Base-by-base conservation (phyloP, 768 basidiomycete genomes). In the Leccinum ochraceum region DNA sequence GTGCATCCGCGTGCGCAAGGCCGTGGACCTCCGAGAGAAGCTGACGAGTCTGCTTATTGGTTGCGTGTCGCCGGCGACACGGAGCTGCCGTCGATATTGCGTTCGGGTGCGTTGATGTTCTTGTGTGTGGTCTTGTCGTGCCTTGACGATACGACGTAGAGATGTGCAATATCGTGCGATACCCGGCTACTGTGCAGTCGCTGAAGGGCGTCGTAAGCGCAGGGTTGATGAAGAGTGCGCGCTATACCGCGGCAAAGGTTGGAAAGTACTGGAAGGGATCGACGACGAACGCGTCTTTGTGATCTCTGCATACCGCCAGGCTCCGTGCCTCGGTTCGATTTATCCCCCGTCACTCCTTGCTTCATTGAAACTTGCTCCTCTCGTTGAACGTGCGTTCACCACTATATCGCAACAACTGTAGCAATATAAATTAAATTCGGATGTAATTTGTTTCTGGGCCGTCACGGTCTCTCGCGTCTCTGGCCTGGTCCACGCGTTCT, bases 181-280 rank as follows among this genome's bases (percentile, higher is more conserved):
- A 85, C 65, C 94, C 95, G 6, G 92, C 95, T 14, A 85, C 91
- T 1, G 78, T 91, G 9, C 95, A 98, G 77, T 81, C 89, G 5
- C 64, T 92, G 60, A 98, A 97, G 76, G 94, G 95, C 28, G 70
- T 98, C 53, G 83, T 90, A 20, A 94, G 88, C 59, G 90, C 92
- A 9, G 95, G 95, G 4, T 63, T 90, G 10, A 79, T 81, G 53
- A 95, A 94, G 81, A 92, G 91, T 70, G 59, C 87, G 6, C 83
- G 83, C 48, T 98, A 98, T 67, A 78, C 83, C 50, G 64, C 80
- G 26, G 85, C 87, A 51, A 98, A 98, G 78, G 77, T 95, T 20
- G 75, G 82, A 39, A 98, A 98, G 75, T 97, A 94, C 90, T 90
- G 90, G 85, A 73, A 72, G 56, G 75, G 78, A 20, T 58, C 66